phyloP scores from a whole-genome alignment of 2,329 filamentous ascomycete genomes.

The Sporothrix luriei region DNA sequence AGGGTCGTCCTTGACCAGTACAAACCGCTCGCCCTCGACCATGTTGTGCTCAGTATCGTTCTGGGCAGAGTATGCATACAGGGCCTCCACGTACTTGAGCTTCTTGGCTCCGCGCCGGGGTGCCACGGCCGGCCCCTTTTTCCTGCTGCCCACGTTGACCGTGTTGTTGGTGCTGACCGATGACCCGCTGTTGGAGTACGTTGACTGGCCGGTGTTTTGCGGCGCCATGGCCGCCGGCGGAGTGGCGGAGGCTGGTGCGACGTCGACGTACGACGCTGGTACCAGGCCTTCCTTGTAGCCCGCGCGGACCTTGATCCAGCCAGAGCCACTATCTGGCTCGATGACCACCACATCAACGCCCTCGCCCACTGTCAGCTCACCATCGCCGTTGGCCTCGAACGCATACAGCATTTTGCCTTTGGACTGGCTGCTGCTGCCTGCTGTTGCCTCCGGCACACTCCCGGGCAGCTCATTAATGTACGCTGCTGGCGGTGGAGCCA shows the following conservation, averaged over 20 bases:
- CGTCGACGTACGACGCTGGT: constrained; percentile 81
- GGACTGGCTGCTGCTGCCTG: constrained; percentile 51
- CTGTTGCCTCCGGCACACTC: constrained; percentile 50
- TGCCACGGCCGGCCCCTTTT: constrained; percentile 89
- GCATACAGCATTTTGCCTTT: constrained; percentile 87
- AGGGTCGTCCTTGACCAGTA: constrained; percentile 81
- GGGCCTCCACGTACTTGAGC: constrained; percentile 84
- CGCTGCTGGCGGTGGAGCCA: constrained; percentile 82
- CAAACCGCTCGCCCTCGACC: constrained; percentile 86
- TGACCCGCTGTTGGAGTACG: constrained; percentile 75
- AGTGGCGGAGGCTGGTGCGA: constrained; percentile 49
- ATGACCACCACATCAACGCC: constrained; percentile 76
- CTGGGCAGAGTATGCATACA: constrained; percentile 89
- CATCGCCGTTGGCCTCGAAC: constrained; percentile 78
- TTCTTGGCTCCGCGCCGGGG: constrained; percentile 91
- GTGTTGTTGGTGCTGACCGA: constrained; percentile 54
- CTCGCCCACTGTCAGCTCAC: constrained; percentile 79
- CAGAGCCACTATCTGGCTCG: constrained; percentile 86
- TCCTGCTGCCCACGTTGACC: constrained; percentile 58
- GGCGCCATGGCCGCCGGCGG: constrained; percentile 50
- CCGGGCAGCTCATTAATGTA: constrained; percentile 73
- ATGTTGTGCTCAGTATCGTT: constrained; percentile 88
- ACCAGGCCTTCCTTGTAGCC: constrained; percentile 81
- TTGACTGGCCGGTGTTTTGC: constrained; percentile 56
- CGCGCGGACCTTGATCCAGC: constrained; percentile 83